These are phyloP conservation scores for Phyllostachys edulis DNA, from an alignment of 176 grass and related monocot genomes.

Conservation along the genomic window DNA sequence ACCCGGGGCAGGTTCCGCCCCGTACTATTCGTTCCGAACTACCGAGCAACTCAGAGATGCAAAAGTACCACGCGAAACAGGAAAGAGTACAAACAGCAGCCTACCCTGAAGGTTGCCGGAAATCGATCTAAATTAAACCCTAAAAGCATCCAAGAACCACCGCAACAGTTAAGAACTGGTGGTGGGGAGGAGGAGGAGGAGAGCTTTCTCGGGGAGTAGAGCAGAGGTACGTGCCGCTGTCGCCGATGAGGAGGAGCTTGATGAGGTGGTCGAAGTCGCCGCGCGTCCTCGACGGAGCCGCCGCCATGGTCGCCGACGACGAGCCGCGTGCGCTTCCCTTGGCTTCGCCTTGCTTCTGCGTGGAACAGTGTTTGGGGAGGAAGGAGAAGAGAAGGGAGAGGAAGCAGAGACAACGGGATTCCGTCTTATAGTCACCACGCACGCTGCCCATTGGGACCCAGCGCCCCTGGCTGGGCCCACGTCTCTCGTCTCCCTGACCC, in stretches of 20 bases:
- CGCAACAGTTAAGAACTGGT: neutral
- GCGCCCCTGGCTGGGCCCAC: no score
- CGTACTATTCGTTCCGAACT: neutral
- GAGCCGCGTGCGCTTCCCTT: neutral
- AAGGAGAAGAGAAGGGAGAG: no score
- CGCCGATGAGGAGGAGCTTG: conserved; percentile 58
- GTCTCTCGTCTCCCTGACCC: no score
- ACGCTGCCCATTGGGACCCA: no score
- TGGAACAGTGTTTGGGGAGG: no score
- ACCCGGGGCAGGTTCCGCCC: neutral
- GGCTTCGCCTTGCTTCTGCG: neutral
- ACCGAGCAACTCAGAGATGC: neutral
- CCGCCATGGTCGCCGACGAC: conserved; percentile 28
- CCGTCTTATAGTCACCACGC: no score
- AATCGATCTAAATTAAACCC: neutral
- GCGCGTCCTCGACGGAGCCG: conserved; percentile 39
- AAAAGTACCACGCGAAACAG: neutral
- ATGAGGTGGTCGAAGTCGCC: conserved; percentile 61
- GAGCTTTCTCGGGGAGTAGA: neutral
- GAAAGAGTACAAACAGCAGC: neutral
- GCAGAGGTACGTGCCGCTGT: conserved; percentile 31
- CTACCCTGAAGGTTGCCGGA: neutral
- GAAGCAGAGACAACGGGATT: no score
- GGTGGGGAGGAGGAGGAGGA: neutral
- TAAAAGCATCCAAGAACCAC: neutral